Evolutionary conservation across 2,329 filamentous ascomycete genomes (phyloP), one percentile per base, ranked within the genome.

Genomic region (Calcarisporium arbuscula): DNA sequence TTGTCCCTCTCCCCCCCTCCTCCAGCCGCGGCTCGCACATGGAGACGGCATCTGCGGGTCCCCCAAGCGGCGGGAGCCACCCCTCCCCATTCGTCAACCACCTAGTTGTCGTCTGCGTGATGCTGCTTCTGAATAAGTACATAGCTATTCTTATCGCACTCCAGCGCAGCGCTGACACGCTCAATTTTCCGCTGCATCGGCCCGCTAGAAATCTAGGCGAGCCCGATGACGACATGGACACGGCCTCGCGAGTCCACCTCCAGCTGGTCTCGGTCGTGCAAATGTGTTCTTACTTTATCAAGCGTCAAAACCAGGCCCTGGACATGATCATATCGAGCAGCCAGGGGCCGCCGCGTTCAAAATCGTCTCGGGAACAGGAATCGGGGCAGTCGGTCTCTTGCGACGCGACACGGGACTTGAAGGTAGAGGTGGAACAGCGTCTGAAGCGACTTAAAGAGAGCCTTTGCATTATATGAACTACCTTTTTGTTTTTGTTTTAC

Each of bases 241-340:
- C 11, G 11, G 33, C 15, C 5, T n/a, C 18, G 7, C 33, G 12
- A n/a, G 17, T 19, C 12, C 26, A 35, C 16, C 12, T 35, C 7
- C 26, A 19, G 26, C 27, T 30, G 12, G 33, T 30, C 19, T 30
- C 30, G 26, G 27, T 30, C 16, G 33, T 35, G 10, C 33, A 35
- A 21, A 18, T 35, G 11, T 35, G 33, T 15, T 35, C 27, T 16
- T 30, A 30, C 19, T 11, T 35, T 18, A 22, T 28, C 5, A 22
- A 35, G 10, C 26, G 33, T 6, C 33, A 35, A 22, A 22, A 22
- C 33, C 17, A 21, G 12, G 27, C 27, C 11, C 26, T 35, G 6
- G 14, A 30, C 15, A 15, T 21, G 3, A 22, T 30, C 19, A n/a
- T 23, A 10, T 30, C 26, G 18, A 19, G 18, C 14, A 19, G 18